phyloP scores from a whole-genome alignment of 352 stramenopile genomes.

The Phytophthora syringae region DNA sequence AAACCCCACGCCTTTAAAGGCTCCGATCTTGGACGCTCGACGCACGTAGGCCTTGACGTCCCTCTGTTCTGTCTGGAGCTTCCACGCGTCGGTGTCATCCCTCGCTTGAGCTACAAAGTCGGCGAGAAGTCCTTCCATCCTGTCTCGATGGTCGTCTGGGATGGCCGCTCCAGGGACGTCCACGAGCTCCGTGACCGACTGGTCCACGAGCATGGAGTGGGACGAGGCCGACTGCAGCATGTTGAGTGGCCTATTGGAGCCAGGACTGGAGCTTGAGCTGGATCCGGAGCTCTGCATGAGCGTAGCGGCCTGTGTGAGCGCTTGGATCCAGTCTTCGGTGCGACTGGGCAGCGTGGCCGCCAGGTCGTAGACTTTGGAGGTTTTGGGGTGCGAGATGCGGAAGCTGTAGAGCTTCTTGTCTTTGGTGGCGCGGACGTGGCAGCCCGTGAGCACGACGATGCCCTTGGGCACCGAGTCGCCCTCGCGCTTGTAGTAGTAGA shows the following conservation, averaged over 20 bases:
- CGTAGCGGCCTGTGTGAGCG: constrained; percentile 48
- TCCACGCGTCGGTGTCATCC: constrained; percentile 64
- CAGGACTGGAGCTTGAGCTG: constrained; percentile 19
- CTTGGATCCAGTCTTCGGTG: constrained; percentile 67
- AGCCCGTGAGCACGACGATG: constrained; percentile 75
- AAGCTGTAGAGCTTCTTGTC: constrained; percentile 83
- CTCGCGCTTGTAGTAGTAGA: constrained; percentile 82
- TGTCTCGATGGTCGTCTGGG: constrained; percentile 42
- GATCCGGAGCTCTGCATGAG: constrained; percentile 26
- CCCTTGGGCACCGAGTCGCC: constrained; percentile 63
- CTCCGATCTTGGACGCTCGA: constrained; percentile 44
- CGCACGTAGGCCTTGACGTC: constrained; percentile 67
- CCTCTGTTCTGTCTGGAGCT: constrained; percentile 62
- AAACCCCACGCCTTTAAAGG: constrained; percentile 65
- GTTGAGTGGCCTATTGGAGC: constrained; percentile 3
- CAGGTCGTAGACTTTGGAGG: constrained; percentile 72
- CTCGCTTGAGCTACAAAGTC: constrained; percentile 65
- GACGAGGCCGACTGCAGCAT: constrained; percentile 37
- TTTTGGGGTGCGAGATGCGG: constrained; percentile 74
- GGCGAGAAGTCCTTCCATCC: constrained; percentile 60
- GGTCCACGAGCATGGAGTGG: constrained; percentile 35
- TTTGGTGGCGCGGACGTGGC: constrained; percentile 50
- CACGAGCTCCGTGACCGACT: constrained; percentile 40
- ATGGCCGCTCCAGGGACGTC: constrained; percentile 40
- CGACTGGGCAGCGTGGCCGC: constrained; percentile 59